Evolutionary conservation across 352 stramenopile species (phyloP).

Genomic region (Globisporangium okanoganense): DNA sequence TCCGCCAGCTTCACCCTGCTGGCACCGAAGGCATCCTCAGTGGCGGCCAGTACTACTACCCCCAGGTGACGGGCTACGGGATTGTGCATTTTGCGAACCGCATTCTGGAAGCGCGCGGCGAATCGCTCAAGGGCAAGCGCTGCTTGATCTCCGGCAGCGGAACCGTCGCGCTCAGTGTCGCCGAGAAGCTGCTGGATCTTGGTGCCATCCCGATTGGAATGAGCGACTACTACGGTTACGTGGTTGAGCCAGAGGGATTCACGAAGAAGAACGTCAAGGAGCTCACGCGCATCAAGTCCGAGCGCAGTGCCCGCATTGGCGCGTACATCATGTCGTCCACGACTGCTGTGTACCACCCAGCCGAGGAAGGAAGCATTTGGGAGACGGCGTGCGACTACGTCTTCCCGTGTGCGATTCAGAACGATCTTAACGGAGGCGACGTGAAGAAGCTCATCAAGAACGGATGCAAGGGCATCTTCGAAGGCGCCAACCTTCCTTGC

Average conservation of each 20-base stretch:
- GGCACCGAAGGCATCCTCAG: slow-evolving; percentile 88
- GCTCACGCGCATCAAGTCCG: slow-evolving; percentile 79
- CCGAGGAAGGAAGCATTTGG: slow-evolving; percentile 81
- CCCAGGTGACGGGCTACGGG: slow-evolving; percentile 91
- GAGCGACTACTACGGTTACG: slow-evolving; percentile 93
- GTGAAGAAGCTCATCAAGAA: slow-evolving; percentile 82
- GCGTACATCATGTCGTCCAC: slow-evolving; percentile 90
- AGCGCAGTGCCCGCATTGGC: slow-evolving; percentile 75
- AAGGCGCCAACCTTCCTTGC: slow-evolving; percentile 84
- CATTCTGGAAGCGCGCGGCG: slow-evolving; percentile 89
- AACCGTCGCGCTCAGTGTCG: slow-evolving; percentile 92
- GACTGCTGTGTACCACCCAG: slow-evolving; percentile 82
- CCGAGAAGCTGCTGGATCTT: slow-evolving; percentile 93
- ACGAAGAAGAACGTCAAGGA: slow-evolving; percentile 61
- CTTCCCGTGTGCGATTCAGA: slow-evolving; percentile 95
- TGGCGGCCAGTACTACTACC: slow-evolving; percentile 86
- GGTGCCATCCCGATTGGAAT: slow-evolving; percentile 96
- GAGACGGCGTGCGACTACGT: slow-evolving; percentile 93
- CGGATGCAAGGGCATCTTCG: slow-evolving; percentile 86
- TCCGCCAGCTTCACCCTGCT: slow-evolving; percentile 79
- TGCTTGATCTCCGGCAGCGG: slow-evolving; percentile 95
- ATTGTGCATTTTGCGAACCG: slow-evolving; percentile 95
- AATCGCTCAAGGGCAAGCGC: slow-evolving; percentile 94
- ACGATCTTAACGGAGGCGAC: slow-evolving; percentile 85
- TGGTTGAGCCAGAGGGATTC: slow-evolving; percentile 93